Conservation (phyloP, 345 rosid genomes). For the Euphorbia tirucalli region DNA sequence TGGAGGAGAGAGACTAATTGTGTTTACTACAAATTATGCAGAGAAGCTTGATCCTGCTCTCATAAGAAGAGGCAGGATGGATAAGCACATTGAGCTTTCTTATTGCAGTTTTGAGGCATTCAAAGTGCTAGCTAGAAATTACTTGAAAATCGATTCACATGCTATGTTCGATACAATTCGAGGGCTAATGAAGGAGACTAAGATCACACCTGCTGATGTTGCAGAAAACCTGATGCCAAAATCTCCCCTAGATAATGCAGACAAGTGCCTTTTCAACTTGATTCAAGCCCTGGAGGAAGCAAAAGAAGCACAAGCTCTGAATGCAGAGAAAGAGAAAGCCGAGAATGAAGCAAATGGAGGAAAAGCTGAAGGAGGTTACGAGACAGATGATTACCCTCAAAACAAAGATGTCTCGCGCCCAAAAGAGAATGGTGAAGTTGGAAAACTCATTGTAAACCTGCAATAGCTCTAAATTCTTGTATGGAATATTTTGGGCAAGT, state of each 20-base stretch:
- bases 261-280: constrained; percentile 35
- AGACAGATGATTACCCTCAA: constrained; percentile 1
- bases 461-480: not conserved
- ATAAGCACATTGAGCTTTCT: constrained; percentile 49
- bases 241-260: constrained; percentile 32
- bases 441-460: not conserved
- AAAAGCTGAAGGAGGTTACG: not conserved
- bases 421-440: constrained; percentile 12
- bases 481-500: not conserved
- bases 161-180: constrained; percentile 29
- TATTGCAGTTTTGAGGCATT: constrained; percentile 48
- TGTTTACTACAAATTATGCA: constrained; percentile 58
- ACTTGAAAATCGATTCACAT: constrained; percentile 38
- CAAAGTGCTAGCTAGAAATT: constrained; percentile 48
- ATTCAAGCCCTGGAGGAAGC: constrained; percentile 43
- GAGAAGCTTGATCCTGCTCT: constrained; percentile 71
- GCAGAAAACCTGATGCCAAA: constrained; percentile 55
- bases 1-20: constrained; percentile 62
- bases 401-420: not conserved
- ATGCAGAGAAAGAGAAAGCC: constrained; percentile 18
- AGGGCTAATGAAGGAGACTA: constrained; percentile 29
- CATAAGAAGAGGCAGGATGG: constrained; percentile 69
- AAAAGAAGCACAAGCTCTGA: constrained; percentile 16
- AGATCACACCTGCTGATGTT: constrained; percentile 51
- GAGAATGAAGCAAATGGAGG: constrained; percentile 11